These are phyloP conservation scores for Pythium rishiriense DNA, from an alignment of 352 stramenopile genomes.

Conservation along the genomic window DNA sequence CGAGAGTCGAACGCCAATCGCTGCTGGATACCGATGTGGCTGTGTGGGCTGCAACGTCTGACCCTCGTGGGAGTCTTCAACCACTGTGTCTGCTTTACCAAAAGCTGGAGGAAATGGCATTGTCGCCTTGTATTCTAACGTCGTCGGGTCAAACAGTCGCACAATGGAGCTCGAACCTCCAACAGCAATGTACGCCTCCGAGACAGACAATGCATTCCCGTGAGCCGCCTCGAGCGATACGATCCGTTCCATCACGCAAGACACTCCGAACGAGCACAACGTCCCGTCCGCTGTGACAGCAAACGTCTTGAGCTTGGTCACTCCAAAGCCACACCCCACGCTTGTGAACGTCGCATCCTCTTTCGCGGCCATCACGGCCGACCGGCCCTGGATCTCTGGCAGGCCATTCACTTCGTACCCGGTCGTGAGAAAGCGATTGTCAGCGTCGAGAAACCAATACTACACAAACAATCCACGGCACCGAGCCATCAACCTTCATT, in stretches of 20 bases:
- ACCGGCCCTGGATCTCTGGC: constrained; percentile 56
- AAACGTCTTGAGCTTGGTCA: constrained; percentile 68
- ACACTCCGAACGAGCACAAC: constrained; percentile 75
- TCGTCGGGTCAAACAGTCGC: constrained; percentile 70
- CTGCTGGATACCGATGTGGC: constrained; percentile 55
- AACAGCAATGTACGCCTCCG: constrained; percentile 68
- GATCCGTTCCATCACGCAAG: constrained; percentile 71
- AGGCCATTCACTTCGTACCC: constrained; percentile 56
- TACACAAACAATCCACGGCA: constrained; percentile 15
- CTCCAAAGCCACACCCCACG: constrained; percentile 60
- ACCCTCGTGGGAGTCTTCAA: neutral
- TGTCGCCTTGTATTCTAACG: constrained; percentile 70
- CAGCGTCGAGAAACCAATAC: constrained; percentile 75
- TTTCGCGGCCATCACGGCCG: constrained; percentile 62
- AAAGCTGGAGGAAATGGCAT: constrained; percentile 78
- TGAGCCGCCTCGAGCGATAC: constrained; percentile 64
- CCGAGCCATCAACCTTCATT: too few species aligned
- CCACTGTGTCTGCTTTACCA: constrained; percentile 39
- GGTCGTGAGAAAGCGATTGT: constrained; percentile 50
- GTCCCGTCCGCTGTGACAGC: constrained; percentile 69
- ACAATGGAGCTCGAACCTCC: constrained; percentile 65
- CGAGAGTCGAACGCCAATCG: constrained; percentile 57
- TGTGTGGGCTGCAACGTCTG: constrained; percentile 49
- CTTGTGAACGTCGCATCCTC: constrained; percentile 67
- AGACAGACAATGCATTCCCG: constrained; percentile 77